Evolutionary conservation across 106 monocot genomes (phyloP), one percentile per base, ranked within the genome.

Genomic region (Dactylorhiza incarnata): DNA sequence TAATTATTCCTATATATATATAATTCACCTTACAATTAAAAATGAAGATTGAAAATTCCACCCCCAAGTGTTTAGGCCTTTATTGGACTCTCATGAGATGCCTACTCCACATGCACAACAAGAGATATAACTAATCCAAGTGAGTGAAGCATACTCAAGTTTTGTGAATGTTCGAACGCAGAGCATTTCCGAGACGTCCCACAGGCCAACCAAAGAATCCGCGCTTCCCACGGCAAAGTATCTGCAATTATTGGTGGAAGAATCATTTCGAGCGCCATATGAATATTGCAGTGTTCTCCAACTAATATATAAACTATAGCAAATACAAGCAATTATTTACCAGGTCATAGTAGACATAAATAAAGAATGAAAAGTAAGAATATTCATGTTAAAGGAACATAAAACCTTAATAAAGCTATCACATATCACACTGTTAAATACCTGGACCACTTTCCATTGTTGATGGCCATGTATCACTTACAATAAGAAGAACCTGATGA

Each of bases 171-270:
- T 97, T 80, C 89, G 78, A 49, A 97, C 82, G 76, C 97, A 97
- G 13, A 97, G 75, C 89, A 97, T 91, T 74, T 93, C 91, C 26
- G 85, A 86, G 19, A 91, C 83, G 74, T 97, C 83, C 97, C 97
- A 97, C 24, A 97, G 89, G 72, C 97, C 91, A 72, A 93, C 93
- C 54, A 97, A 86, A 23, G 94, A 94, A 86, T 97, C 97, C 71
- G 97, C 97, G 89, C 97, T 97, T 83, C 97, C 97, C 76, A 97
- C 97, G 29, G 97, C 94, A 81, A 97, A 94, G 78, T 94, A 97
- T 81, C 97, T 97, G 87, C 55, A 82, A n/a, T 67, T 13, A 14
- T 56, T 56, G 62, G 49, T 22, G 15, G 13, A 15, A 73, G 50
- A 22, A 50, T 13, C 24, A 25, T 50, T 73, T 46, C 45, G 45